A percentile compares a stretch with the other conserved stretches of the same genome.
Conservation (phyloP, 441 rosid species). For the Bocquillonia castaneifolia region DNA sequence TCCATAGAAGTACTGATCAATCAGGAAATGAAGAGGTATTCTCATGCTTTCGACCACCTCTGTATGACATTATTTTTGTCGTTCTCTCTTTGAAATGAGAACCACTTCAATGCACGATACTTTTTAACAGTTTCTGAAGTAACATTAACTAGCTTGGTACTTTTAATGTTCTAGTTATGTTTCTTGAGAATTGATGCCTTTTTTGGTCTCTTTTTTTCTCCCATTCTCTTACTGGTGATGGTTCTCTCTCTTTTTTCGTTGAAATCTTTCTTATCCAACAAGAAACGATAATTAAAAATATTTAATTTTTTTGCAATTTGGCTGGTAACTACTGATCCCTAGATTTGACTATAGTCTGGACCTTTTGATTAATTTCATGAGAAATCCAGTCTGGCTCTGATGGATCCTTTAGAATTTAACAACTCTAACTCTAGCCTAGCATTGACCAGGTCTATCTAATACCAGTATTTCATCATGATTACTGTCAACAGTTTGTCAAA, state of each 20-base stretch:
- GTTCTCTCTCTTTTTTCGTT: not conserved
- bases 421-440: not conserved
- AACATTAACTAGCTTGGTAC: not conserved
- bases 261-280: not conserved
- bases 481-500: not conserved
- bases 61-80: not conserved
- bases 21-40: conserved; percentile 64
- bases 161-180: not conserved
- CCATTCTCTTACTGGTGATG: not conserved
- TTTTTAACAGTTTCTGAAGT: not conserved
- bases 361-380: not conserved
- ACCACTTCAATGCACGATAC: not conserved
- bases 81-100: conserved; percentile 8
- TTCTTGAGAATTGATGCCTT: not conserved
- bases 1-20: conserved; percentile 67
- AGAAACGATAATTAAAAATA: no score
- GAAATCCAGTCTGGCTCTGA: not conserved
- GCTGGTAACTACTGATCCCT: no score
- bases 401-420: not conserved
- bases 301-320: no score
- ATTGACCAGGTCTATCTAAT: not conserved
- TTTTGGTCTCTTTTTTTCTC: not conserved
- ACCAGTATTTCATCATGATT: not conserved
- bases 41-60: not conserved
- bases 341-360: no score